Conservation (phyloP, 345 rosid genomes). For the Trapa incisa region DNA sequence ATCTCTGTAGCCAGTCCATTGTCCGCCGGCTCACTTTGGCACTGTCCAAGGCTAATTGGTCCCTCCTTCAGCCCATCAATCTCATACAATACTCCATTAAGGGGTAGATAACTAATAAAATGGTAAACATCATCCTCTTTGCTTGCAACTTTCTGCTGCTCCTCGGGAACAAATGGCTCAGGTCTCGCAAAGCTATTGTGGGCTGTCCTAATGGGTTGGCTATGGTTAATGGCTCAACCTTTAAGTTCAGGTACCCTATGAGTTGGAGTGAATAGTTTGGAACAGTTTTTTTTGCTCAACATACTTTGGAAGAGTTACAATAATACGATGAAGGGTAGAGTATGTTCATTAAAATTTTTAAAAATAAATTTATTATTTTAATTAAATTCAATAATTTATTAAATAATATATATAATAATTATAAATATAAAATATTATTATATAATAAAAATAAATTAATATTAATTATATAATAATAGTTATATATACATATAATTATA, state of each 20-base stretch:
- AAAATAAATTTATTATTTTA: too few species aligned
- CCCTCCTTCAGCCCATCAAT: slow-evolving; percentile 97
- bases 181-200: slow-evolving; percentile 97
- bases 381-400: too few species aligned
- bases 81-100: slow-evolving; percentile 84
- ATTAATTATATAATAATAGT: too few species aligned
- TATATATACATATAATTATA: too few species aligned
- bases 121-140: slow-evolving; percentile 97
- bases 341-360: too few species aligned
- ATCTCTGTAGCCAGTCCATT: slow-evolving; percentile 58
- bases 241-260: slow-evolving; percentile 47
- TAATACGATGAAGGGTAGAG: too few species aligned
- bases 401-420: too few species aligned
- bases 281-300: too few species aligned
- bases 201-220: slow-evolving; percentile 80
- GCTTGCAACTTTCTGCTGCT: slow-evolving; percentile 61
- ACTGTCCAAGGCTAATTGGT: slow-evolving; percentile 85
- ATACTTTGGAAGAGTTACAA: too few species aligned
- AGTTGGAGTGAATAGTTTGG: too few species aligned
- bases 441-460: too few species aligned
- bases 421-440: too few species aligned
- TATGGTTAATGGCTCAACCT: slow-evolving; percentile 91
- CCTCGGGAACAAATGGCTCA: slow-evolving; percentile 87
- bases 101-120: slow-evolving; percentile 86
- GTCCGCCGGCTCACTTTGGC: slow-evolving; percentile 42